Percentiles rank a stretch among this genome's conserved stretches.
phyloP scores from a whole-genome alignment of 1,284 basidiomycete genomes.

The Ustilago esculenta region DNA sequence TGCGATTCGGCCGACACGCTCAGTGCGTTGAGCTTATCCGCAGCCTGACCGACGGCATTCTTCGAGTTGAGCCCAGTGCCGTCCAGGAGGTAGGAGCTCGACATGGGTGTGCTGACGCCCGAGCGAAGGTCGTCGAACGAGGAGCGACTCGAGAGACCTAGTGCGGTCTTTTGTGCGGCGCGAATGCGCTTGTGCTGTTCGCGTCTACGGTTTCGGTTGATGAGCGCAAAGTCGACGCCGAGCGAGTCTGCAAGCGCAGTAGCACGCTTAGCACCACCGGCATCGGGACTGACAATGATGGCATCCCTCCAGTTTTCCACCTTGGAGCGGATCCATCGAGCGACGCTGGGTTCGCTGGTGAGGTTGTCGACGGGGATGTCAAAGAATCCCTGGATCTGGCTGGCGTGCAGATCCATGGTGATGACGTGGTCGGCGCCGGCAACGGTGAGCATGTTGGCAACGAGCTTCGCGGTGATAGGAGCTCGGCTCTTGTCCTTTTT shows the following conservation, averaged over 20 bases:
- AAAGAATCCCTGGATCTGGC: slow-evolving; percentile 99
- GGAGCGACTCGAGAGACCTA: slow-evolving; percentile 40
- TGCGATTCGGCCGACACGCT: slow-evolving; percentile 30
- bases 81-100: slow-evolving; percentile 51
- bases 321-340: slow-evolving; percentile 78
- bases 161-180: slow-evolving; percentile 37
- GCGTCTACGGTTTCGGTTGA: slow-evolving; percentile 80
- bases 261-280: slow-evolving; percentile 94
- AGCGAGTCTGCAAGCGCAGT: slow-evolving; percentile 95
- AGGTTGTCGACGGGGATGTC: slow-evolving; percentile 97
- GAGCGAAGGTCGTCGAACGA: slow-evolving; percentile 51
- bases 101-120: slow-evolving; percentile 55
- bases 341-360: slow-evolving; percentile 59
- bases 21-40: slow-evolving; percentile 42
- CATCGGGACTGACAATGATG: slow-evolving; percentile 96
- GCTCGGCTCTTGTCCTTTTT: slow-evolving; percentile 97
- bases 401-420: slow-evolving; percentile 97
- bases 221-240: slow-evolving; percentile 93
- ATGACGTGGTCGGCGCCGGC: slow-evolving; percentile 99
- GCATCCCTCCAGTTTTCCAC: slow-evolving; percentile 87
- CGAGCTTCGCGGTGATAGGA: slow-evolving; percentile 97
- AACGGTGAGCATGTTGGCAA: slow-evolving; percentile 95
- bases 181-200: slow-evolving; percentile 59
- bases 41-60: slow-evolving; percentile 19
- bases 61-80: slow-evolving; percentile 32